Evolutionary conservation across 768 basidiomycete species (phyloP), one percentile per base, ranked within the genome.

Genomic region (Panellus pusillus): DNA sequence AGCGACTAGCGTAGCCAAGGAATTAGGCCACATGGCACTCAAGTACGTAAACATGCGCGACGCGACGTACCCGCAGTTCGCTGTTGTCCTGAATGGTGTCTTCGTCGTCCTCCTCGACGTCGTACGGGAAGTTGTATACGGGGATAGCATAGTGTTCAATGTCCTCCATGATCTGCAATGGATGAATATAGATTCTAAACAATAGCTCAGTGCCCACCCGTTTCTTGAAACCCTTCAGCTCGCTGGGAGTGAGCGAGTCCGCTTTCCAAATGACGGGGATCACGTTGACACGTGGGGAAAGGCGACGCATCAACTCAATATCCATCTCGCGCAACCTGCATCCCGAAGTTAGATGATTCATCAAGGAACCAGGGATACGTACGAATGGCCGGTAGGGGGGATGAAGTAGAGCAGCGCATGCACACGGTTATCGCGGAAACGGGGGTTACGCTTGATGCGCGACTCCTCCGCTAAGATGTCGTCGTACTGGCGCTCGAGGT

Each of bases 121-220:
- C 97, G 69, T 98, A 99, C 0, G 97, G 97, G 81, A 99, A 99
- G 76, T 98, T 98, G 79, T 98, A 98, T 37, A 98, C 89, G 5
- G 97, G 97, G 63, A 99, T 98, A 61, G 89, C 88, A 66, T 98
- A 98, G 76, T 98, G 83, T 65, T 98, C 96, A 63, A 99, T 99
- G 68, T 99, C 97, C 72, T 99, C 96, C 96, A 98, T 99, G 65
- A 99, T 86, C 94, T 97, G 61, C 1, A 32, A 2, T 52, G n/a
- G 49, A 5, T 44, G 18, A 54, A 37, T n/a, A 59, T 53, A 5
- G 38, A 42, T 44, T 42, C 32, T 36, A 19, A 29, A 36, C 24
- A 40, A 14, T 17, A 39, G 45, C 32, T 14, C 32, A 7, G 50
- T 6, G 72, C 81, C 52, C 50, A 87, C 87, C 70, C 97, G 79